Evolutionary conservation across 2,329 filamentous ascomycete species (phyloP).

Genomic region (Aspergillus tamarii): DNA sequence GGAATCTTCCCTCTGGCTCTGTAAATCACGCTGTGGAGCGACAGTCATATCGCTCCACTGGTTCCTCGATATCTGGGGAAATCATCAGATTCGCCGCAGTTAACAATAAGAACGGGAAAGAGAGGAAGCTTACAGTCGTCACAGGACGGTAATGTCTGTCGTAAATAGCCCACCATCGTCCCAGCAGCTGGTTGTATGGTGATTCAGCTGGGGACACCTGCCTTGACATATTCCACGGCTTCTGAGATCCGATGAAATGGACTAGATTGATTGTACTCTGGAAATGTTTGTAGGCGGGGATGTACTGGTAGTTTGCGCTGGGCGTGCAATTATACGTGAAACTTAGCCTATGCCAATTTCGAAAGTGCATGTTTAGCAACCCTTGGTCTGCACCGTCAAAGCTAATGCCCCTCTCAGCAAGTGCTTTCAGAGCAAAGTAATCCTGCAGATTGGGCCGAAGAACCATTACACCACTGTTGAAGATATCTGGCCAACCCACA

Average conservation of each 20-base stretch:
- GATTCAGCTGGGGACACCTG: constrained; percentile 39
- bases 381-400: constrained; percentile 98
- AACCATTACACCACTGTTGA: constrained; percentile 98
- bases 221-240: constrained; percentile 77
- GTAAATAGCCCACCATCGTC: constrained; percentile 92
- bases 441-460: constrained; percentile 83
- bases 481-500: constrained; percentile 96
- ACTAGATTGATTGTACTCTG: constrained; percentile 86
- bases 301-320: constrained; percentile 94
- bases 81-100: background rate
- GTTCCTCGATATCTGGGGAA: constrained; percentile 5
- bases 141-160: constrained; percentile 74
- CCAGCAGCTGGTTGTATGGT: constrained; percentile 77
- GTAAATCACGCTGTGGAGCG: background rate
- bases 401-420: constrained; percentile 84
- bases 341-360: constrained; percentile 80
- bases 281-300: constrained; percentile 92
- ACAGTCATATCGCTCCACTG: background rate
- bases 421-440: constrained; percentile 79
- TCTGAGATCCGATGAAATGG: constrained; percentile 90
- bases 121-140: constrained; percentile 23
- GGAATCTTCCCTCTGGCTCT: background rate
- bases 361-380: constrained; percentile 92
- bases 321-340: constrained; percentile 98
- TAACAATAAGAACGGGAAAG: too few relatives aligned